Evolutionary conservation across 495 filamentous ascomycete species (phyloP).

Genomic region (Xeromyces bisporus): DNA sequence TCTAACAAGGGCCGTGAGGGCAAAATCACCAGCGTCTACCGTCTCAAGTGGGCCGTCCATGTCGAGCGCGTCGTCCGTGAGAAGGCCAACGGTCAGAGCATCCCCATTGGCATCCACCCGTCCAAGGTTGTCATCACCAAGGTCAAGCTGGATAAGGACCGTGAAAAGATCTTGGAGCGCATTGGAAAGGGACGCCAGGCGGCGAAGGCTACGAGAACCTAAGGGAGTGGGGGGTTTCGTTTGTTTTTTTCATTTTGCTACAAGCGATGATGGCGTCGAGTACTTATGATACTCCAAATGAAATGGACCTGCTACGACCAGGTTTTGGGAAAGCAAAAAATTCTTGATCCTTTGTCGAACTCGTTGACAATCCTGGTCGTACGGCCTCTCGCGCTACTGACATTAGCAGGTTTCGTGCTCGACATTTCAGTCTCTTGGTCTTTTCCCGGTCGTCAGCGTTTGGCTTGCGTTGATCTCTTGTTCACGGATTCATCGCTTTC

Average conservation of each 20-base stretch:
- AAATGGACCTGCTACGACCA: constrained; percentile 18
- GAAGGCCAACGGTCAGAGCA: constrained; percentile 83
- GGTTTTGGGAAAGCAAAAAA: no score
- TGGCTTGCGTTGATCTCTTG: no score
- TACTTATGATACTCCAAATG: constrained; percentile 17
- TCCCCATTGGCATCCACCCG: constrained; percentile 75
- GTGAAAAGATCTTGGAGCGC: constrained; percentile 83
- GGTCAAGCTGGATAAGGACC: constrained; percentile 96
- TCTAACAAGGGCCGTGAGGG: constrained; percentile 88
- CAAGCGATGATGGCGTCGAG: constrained; percentile 2
- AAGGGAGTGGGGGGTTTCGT: constrained; percentile 1
- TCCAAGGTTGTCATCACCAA: constrained; percentile 94
- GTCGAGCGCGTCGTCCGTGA: constrained; percentile 83
- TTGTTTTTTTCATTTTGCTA: constrained; percentile 2
- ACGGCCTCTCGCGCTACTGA: no score
- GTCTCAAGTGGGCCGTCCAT: constrained; percentile 90
- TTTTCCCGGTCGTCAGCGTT: no score
- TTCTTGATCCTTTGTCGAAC: no score
- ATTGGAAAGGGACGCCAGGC: constrained; percentile 53
- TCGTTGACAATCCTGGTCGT: no score
- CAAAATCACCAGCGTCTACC: constrained; percentile 87
- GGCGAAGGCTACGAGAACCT: constrained; percentile 2
- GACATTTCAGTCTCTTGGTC: no score
- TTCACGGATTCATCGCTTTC: no score
- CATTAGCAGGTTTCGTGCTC: no score